Conservation (phyloP, 2,329 filamentous ascomycete genomes). For the Chaetomiaceae sp. region DNA sequence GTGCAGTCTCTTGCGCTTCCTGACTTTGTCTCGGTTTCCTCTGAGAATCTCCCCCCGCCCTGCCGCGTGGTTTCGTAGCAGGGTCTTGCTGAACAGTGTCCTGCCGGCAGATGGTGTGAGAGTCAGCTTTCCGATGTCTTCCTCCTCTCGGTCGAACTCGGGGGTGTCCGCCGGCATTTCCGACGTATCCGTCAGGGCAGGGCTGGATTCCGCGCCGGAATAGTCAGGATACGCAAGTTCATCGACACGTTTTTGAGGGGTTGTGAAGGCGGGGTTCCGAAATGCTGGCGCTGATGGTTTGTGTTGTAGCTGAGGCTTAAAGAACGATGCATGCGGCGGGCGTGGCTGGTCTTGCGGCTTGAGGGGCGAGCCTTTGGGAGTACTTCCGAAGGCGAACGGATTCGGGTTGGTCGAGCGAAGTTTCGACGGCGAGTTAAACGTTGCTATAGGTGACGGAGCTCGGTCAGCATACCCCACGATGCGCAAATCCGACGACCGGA, state of each 20-base stretch:
- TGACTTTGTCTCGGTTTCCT: slow-evolving; percentile 45
- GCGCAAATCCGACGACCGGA: background rate
- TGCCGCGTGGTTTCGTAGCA: slow-evolving; percentile 40
- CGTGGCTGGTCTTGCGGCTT: slow-evolving; percentile 37
- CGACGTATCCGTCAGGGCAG: slow-evolving; percentile 54
- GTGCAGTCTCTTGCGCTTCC: slow-evolving; percentile 51
- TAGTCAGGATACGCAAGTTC: slow-evolving; percentile 50
- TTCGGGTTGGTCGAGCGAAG: slow-evolving; percentile 22
- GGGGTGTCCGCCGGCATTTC: slow-evolving; percentile 50
- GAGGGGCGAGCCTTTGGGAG: slow-evolving; percentile 25
- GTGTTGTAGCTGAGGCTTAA: slow-evolving; percentile 42
- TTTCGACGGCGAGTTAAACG: slow-evolving; percentile 29
- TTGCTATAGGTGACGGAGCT: slow-evolving; percentile 13
- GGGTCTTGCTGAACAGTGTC: slow-evolving; percentile 41
- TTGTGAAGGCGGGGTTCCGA: slow-evolving; percentile 61
- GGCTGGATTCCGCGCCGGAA: slow-evolving; percentile 57
- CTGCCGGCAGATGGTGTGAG: slow-evolving; percentile 48
- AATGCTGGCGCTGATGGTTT: slow-evolving; percentile 49
- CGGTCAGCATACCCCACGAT: slow-evolving; percentile 12
- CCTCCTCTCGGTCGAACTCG: slow-evolving; percentile 45
- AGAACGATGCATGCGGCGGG: slow-evolving; percentile 42
- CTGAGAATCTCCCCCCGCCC: slow-evolving; percentile 63
- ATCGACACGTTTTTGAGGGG: slow-evolving; percentile 55
- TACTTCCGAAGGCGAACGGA: slow-evolving; percentile 24
- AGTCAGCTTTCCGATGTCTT: slow-evolving; percentile 41